Evolutionary conservation across 257 asterid genomes (phyloP), one percentile per base, ranked within the genome.

Genomic region (Misopates orontium): DNA sequence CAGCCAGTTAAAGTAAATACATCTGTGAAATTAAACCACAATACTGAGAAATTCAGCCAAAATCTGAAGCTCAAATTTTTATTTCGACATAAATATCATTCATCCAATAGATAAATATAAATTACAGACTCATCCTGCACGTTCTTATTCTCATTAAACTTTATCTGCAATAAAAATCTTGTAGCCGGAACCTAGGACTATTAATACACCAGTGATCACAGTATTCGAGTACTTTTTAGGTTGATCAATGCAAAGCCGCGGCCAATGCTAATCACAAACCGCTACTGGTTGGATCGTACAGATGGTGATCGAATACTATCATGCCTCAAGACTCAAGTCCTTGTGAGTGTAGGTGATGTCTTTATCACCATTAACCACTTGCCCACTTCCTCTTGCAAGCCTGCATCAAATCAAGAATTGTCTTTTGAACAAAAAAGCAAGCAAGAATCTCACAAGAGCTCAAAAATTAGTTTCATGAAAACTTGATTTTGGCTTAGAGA

Each of bases 321-420:
- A 69, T 48, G 67, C 70, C 57, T 72, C 44, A 47, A 67, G 39
- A 4, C 1, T 60, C 20, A 85, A 74, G 60, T 78, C 79, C 85
- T 73, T 84, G 90, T 86, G 94, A 24, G 88, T 81, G 76, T 86
- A 86, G 32, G 73, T 77, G 3, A 86, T 73, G 42, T 66, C 90
- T 68, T 72, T 72, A 66, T 86, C 94, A 40, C 90, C 90, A 57
- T 78, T 73, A 41, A 86, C 94, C 53, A 86, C 88, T 56, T 86
- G 88, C 12, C 94, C 94, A 47, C 55, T 74, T 56, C 94, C 94
- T 80, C 86, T 76, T 41, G 82, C 86, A 58, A 86, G 77, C 94
- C 94, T 86, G 53, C 45, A 49, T 10, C 62, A 45, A 15, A 36
- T 28, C 41, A 57, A 32, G 58, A 39, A 25, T 8, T 32, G 8